These are phyloP conservation scores for Entoloma clypeatum DNA, from an alignment of 1,284 basidiomycete species.

Conservation along the genomic window DNA sequence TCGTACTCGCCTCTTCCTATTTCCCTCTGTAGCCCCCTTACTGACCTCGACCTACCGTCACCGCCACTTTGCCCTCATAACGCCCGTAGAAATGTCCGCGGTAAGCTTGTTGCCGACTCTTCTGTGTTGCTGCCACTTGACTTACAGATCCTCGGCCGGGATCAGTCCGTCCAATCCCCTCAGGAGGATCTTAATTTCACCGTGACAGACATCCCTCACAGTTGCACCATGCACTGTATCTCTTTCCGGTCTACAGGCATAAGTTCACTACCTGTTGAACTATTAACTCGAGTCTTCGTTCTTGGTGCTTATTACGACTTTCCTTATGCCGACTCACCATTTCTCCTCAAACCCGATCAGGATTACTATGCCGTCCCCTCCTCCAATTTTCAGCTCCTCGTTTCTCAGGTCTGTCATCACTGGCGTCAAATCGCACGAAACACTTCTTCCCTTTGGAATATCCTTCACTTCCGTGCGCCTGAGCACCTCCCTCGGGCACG, in stretches of 20 bases:
- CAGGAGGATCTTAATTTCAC: conserved; percentile 7
- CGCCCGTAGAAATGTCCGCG: no score
- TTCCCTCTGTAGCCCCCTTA: no score
- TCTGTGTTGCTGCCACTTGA: no score
- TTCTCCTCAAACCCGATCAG: conserved; percentile 48
- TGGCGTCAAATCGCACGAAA: conserved; percentile 52
- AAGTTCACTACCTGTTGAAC: conserved; percentile 50
- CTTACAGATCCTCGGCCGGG: no score
- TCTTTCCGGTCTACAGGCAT: conserved; percentile 29
- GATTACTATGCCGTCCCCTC: conserved; percentile 39
- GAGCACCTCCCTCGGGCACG: conserved; percentile 44
- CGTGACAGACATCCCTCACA: conserved; percentile 7
- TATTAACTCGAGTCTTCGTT: conserved; percentile 49
- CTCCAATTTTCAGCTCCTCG: conserved; percentile 46
- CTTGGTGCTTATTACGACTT: conserved; percentile 41
- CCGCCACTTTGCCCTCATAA: no score
- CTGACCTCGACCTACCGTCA: no score
- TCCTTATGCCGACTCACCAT: conserved; percentile 38
- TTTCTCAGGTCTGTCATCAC: conserved; percentile 50
- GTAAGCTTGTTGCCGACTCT: no score
- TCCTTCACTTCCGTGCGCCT: conserved; percentile 46
- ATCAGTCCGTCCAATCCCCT: no score
- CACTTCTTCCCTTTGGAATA: conserved; percentile 50
- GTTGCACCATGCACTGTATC: conserved; percentile 13
- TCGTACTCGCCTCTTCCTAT: no score